Conservation (phyloP, 2,329 filamentous ascomycete species). For the Trematosphaeria pertusa region DNA sequence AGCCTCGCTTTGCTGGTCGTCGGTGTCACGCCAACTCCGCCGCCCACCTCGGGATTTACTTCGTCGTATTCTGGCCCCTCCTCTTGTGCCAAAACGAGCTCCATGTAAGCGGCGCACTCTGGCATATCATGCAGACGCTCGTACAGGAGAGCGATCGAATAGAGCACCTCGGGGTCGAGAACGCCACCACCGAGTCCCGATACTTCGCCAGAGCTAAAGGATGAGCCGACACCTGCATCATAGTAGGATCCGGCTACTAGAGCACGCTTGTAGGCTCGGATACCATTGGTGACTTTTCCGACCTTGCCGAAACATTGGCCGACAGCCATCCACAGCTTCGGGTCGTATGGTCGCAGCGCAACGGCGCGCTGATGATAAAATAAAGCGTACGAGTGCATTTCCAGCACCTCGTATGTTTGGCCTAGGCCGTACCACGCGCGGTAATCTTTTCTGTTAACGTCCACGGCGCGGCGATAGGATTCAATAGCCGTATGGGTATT, state of each 20-base stretch:
- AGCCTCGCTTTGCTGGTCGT: constrained; percentile 91
- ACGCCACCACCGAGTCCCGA: constrained; percentile 57
- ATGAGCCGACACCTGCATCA: constrained; percentile 65
- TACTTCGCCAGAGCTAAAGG: constrained; percentile 56
- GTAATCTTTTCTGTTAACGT: constrained; percentile 95
- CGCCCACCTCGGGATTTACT: constrained; percentile 47
- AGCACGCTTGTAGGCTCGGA: constrained; percentile 93
- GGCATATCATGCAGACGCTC: constrained; percentile 78
- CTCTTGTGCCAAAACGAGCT: constrained; percentile 91
- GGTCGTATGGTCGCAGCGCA: constrained; percentile 90
- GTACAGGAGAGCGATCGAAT: constrained; percentile 90
- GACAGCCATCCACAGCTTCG: constrained; percentile 98
- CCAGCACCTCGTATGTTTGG: constrained; percentile 95
- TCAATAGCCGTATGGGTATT: constrained; percentile 98
- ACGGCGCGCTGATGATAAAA: constrained; percentile 98
- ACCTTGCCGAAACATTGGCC: constrained; percentile 92
- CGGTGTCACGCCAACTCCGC: constrained; percentile 83
- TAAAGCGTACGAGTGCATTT: constrained; percentile 96
- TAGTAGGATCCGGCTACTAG: constrained; percentile 88
- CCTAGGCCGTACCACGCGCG: constrained; percentile 97
- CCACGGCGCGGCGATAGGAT: constrained; percentile 92
- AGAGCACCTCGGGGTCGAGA: constrained; percentile 87
- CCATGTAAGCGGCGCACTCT: constrained; percentile 93
- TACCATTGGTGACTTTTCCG: constrained; percentile 84
- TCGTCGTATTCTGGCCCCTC: constrained; percentile 65